Evolutionary conservation across 495 filamentous ascomycete species (phyloP), one percentile per base, ranked within the genome.

Genomic region (Daldinia vernicosa): DNA sequence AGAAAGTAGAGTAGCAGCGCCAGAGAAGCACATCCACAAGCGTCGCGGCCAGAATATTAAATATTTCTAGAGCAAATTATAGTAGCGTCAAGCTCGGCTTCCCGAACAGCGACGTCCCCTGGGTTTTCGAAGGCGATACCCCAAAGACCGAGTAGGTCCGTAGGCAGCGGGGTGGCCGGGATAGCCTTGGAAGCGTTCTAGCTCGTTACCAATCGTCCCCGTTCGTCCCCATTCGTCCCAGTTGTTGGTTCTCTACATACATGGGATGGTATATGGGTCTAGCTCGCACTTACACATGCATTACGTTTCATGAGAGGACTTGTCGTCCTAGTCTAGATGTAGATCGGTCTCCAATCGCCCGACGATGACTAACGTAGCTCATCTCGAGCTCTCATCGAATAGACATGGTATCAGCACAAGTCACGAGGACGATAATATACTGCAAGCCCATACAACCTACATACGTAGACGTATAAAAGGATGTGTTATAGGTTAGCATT

Each of bases 311-410:
- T 66, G 52, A 52, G 15, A 50, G n/a, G 33, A 35, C 15, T 62
- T 30, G 37, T 67, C 61, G 54, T 67, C 28, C 50, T 61, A 64
- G 60, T 63, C 27, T 32, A 60, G 30, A 66, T 57, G 70, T 52
- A 50, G 17, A 66, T 73, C 70, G 70, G 70, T 56, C 40, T 24
- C 61, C 66, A 73, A 73, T 73, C 56, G 17, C 70, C 70, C 70
- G 70, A 73, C 66, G 14, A 43, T 66, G 51, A 69, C 65, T 58
- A 62, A 66, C 32, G 19, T 37, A 30, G 26, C 28, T 51, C 7
- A 27, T 62, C 28, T 52, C 27, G 17, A 60, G 54, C 53, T 35
- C 40, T 43, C 35, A 32, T 58, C 56, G 33, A 52, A 52, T 19
- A 26, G 33, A n/a, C 33, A 66, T 69, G 61, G 65, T 69, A 59